Conservation (phyloP, 768 basidiomycete genomes). For the Kwoniella sp. region DNA sequence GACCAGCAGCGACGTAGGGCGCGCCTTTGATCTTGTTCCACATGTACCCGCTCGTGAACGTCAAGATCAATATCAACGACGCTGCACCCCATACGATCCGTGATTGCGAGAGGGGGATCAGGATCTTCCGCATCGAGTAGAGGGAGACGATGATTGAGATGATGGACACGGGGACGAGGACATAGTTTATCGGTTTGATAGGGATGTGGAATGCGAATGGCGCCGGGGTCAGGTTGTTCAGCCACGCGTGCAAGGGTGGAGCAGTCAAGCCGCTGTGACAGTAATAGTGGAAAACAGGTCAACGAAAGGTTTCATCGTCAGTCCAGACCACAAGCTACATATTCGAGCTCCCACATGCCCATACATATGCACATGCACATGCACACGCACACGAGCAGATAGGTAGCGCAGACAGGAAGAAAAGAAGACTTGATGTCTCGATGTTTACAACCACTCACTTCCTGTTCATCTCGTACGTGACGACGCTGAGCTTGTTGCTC, state of each 20-base stretch:
- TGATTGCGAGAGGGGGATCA: constrained; percentile 50
- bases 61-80: constrained; percentile 66
- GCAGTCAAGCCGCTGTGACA: constrained; percentile 76
- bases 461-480: constrained; percentile 64
- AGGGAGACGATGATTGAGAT: constrained; percentile 58
- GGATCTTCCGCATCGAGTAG: constrained; percentile 52
- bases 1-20: constrained; percentile 66
- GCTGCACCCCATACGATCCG: constrained; percentile 58
- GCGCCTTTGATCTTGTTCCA: constrained; percentile 85
- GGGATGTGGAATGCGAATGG: constrained; percentile 78
- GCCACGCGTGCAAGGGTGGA: constrained; percentile 71
- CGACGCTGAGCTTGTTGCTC: constrained; percentile 63
- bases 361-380: no score
- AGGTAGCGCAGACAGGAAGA: no score
- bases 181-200: constrained; percentile 60
- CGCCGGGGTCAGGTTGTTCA: constrained; percentile 74
- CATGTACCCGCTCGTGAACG: constrained; percentile 95
- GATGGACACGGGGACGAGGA: constrained; percentile 62
- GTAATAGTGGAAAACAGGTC: background rate
- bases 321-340: no score
- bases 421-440: background rate
- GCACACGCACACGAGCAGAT: background rate
- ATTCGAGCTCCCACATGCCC: no score
- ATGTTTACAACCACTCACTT: constrained; percentile 35
- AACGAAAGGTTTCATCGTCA: no score